These are phyloP conservation scores for Tranzscheliella williamsii DNA, from an alignment of 1,284 basidiomycete species.

Conservation along the genomic window DNA sequence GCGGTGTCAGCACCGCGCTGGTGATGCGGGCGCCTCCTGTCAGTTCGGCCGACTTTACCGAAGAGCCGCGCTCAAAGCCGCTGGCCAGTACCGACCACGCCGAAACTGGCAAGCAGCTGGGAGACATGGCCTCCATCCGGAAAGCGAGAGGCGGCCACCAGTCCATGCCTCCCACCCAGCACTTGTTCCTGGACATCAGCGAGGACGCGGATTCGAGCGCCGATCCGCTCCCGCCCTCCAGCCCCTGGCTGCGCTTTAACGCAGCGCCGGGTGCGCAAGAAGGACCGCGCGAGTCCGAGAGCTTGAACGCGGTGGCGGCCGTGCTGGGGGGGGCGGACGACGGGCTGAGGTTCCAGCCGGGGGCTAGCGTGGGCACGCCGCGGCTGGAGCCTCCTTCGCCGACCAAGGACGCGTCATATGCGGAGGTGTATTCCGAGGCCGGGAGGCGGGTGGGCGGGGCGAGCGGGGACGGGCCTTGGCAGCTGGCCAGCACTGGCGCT, in stretches of 20 bases:
- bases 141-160: slow-evolving; percentile 24
- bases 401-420: slow-evolving; percentile 2
- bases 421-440: slow-evolving; percentile 1
- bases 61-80: slow-evolving; percentile 6
- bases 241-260: background rate
- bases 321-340: slow-evolving; percentile 14
- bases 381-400: slow-evolving; percentile 17
- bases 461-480: background rate
- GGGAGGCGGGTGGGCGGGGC: background rate
- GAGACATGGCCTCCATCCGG: slow-evolving; percentile 25
- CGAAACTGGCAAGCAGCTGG: slow-evolving; percentile 1
- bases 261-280: too few species aligned
- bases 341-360: slow-evolving; percentile 12
- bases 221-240: background rate
- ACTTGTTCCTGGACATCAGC: slow-evolving; percentile 10
- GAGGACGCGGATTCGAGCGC: slow-evolving; percentile 17
- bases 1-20: slow-evolving; percentile 19
- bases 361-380: slow-evolving; percentile 15
- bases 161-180: slow-evolving; percentile 1
- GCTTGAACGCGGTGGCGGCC: slow-evolving; percentile 24
- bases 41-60: slow-evolving; percentile 36
- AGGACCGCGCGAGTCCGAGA: slow-evolving; percentile 22
- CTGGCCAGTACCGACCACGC: background rate
- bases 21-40: slow-evolving; percentile 38
- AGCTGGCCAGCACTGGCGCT: too few species aligned